These are phyloP conservation scores for Amylocarpus encephaloides DNA, from an alignment of 2,329 filamentous ascomycete genomes.

Conservation along the genomic window DNA sequence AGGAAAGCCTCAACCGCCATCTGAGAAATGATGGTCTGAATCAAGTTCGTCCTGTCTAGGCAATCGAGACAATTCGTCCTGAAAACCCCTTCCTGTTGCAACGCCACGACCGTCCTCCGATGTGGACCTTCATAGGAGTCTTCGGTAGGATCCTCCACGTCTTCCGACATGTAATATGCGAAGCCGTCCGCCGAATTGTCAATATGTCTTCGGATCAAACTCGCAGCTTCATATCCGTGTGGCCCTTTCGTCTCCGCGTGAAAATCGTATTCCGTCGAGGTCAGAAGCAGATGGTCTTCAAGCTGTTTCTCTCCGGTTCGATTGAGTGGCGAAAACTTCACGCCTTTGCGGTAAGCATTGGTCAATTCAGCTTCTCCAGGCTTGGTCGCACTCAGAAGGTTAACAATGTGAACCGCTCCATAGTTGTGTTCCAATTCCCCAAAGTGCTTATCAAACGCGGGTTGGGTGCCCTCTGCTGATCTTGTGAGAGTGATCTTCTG, in stretches of 20 bases:
- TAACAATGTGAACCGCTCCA: constrained; percentile 86
- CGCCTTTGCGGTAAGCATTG: constrained; percentile 69
- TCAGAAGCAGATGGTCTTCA: constrained; percentile 67
- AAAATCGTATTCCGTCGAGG: constrained; percentile 88
- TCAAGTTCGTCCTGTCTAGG: constrained; percentile 88
- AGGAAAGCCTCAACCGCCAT: constrained; percentile 88
- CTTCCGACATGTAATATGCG: constrained; percentile 83
- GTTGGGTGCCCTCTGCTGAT: constrained; percentile 84
- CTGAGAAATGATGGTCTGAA: constrained; percentile 91
- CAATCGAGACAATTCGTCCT: constrained; percentile 95
- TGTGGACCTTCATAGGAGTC: constrained; percentile 35
- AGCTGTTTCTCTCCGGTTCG: constrained; percentile 47
- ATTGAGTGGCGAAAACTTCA: constrained; percentile 68
- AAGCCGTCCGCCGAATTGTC: constrained; percentile 77
- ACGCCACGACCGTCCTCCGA: constrained; percentile 53
- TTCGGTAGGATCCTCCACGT: constrained; percentile 41
- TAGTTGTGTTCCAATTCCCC: constrained; percentile 79
- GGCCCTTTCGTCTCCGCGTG: constrained; percentile 88
- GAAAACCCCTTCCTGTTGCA: constrained; percentile 94
- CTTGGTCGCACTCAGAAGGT: constrained; percentile 87
- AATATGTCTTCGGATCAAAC: constrained; percentile 72
- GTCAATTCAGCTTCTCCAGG: constrained; percentile 80
- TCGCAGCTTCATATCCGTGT: constrained; percentile 84
- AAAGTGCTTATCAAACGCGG: constrained; percentile 93
- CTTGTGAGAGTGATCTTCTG: constrained; percentile 91